Base-by-base conservation (phyloP, 352 stramenopile genomes). In the Phytophthora fragariae region DNA sequence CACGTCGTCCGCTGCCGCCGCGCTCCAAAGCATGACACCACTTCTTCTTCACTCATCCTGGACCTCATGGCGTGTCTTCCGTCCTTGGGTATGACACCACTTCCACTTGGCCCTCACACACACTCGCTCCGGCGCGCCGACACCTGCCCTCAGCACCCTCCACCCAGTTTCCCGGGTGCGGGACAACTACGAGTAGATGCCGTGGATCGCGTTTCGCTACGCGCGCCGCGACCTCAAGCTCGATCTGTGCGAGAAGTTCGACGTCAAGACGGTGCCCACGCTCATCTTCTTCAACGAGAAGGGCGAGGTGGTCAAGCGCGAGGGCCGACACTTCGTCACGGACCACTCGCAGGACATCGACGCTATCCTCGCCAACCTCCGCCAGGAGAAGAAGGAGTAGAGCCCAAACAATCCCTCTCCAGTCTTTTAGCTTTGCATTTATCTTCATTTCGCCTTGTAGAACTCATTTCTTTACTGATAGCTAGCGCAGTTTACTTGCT, bases 201-300 rank as follows among this genome's bases (percentile, higher is more conserved):
- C 96, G 57, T 99, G 96, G 91, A 77, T 95, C 56, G 92, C 97
- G 17, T 76, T 99, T 33, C 94, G 92, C 47, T 99, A 94, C 72
- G 88, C 91, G 46, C 78, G 95, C 50, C 83, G 92, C 73, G 80
- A 89, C 70, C 76, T 93, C 31, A 92, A 97, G 75, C 78, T 92
- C 68, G 81, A 83, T 47, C 77, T 98, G 55, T 90, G 86, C 75
- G 84, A 89, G 35, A 82, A 88, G 71, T 97, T 98, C 54, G 88
- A 85, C 65, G 83, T 98, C 72, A 93, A 91, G 65, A 91, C 83
- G 19, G 89, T 98, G 67, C 96, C 96, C 21, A 92, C 86, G 64
- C 85, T 98, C 64, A 91, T 98, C 49, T 96, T 98, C 60, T 92
- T 98, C 78, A 94, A 96, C 75, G 77, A 91, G 31, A 89, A 97